A percentile compares a stretch with the other conserved stretches of the same genome.
These are phyloP conservation scores for Mycena kentingensis DNA, from an alignment of 768 basidiomycete genomes.

Conservation along the genomic window DNA sequence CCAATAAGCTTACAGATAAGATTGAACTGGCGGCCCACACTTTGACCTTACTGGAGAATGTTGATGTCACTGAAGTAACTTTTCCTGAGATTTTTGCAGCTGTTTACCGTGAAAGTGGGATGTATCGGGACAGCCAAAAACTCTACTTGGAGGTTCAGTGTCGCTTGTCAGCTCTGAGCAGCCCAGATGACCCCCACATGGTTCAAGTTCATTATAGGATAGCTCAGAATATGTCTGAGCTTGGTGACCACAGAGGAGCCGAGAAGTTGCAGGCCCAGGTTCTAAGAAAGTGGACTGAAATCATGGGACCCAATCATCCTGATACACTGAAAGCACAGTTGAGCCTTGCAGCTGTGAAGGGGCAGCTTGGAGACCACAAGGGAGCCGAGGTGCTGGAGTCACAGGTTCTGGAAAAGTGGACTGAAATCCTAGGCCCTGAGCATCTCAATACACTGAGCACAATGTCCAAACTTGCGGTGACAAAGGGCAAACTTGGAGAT, in stretches of 20 bases:
- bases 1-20: too few species aligned
- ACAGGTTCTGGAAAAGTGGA: constrained; percentile 11
- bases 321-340: constrained; percentile 4
- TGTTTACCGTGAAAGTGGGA: too few species aligned
- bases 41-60: too few species aligned
- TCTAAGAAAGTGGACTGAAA: not conserved
- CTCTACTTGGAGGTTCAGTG: too few species aligned
- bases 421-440: constrained; percentile 11
- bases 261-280: not conserved
- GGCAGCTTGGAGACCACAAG: not conserved
- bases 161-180: too few species aligned
- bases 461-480: not conserved
- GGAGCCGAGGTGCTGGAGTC: constrained; percentile 10
- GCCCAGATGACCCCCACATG: not conserved
- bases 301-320: constrained; percentile 1
- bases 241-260: not conserved
- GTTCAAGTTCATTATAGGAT: not conserved
- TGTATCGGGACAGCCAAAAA: too few species aligned
- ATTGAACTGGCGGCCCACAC: too few species aligned
- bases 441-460: constrained; percentile 14
- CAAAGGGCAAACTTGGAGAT: not conserved
- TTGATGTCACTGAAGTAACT: too few species aligned
- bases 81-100: too few species aligned
- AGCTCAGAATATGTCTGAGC: not conserved
- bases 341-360: constrained; percentile 13